A percentile compares a stretch with the other conserved stretches of the same genome.
These are phyloP conservation scores for Acacia confusa DNA, from an alignment of 306 rosid genomes.

Conservation along the genomic window DNA sequence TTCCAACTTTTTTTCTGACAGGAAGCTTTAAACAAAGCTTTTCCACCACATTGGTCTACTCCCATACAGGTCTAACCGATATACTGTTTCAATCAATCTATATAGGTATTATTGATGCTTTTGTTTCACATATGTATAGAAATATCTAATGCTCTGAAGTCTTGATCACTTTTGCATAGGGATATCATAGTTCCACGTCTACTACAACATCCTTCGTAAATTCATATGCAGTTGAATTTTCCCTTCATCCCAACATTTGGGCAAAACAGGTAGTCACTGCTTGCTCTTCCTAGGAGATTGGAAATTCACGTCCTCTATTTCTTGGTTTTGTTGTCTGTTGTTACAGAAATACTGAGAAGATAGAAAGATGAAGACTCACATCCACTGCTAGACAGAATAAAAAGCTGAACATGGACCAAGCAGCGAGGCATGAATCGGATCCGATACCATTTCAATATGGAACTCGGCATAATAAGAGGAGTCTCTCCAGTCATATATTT, in stretches of 20 bases:
- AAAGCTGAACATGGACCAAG: too few relatives aligned
- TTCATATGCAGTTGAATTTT: conserved; percentile 4
- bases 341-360: too few relatives aligned
- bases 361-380: too few relatives aligned
- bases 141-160: background rate
- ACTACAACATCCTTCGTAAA: background rate
- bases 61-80: conserved; percentile 19
- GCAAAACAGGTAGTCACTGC: conserved; percentile 33
- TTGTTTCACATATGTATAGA: background rate
- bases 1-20: background rate
- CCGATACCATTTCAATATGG: too few relatives aligned
- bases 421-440: too few relatives aligned
- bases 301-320: too few relatives aligned
- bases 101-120: background rate
- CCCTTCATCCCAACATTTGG: background rate
- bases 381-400: too few relatives aligned
- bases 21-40: background rate
- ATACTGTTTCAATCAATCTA: background rate
- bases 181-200: background rate
- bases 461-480: too few relatives aligned
- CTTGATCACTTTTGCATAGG: conserved; percentile 31
- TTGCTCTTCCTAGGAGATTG: too few relatives aligned
- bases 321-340: too few relatives aligned
- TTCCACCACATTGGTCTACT: conserved; percentile 13
- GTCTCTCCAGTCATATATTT: too few relatives aligned